These are phyloP conservation scores for Plasmodium chabaudi DNA, from an alignment of 169 alveolate species.

Conservation along the genomic window DNA sequence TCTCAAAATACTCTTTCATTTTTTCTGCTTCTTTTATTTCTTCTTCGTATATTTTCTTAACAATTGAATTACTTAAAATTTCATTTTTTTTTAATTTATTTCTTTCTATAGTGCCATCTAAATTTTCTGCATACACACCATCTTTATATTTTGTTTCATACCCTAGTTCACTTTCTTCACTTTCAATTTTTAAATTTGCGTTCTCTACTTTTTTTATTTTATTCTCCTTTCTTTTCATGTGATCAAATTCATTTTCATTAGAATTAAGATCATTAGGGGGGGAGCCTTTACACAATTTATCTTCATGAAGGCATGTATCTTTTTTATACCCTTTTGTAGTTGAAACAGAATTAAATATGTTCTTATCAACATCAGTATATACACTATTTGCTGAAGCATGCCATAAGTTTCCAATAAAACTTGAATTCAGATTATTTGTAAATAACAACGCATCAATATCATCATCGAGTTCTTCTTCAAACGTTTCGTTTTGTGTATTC, in stretches of 20 bases:
- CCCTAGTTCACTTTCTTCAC: not conserved
- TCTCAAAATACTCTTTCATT: conserved; percentile 66
- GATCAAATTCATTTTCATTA: not conserved
- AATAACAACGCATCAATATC: conserved; percentile 56
- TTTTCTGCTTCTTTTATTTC: conserved; percentile 57
- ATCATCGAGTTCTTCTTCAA: conserved; percentile 50
- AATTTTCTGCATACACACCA: not conserved
- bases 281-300: no score
- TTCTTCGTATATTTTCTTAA: conserved; percentile 52
- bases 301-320: not conserved
- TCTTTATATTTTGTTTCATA: not conserved
- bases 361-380: conserved; percentile 12
- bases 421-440: conserved; percentile 63
- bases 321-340: not conserved
- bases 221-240: not conserved
- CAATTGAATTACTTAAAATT: conserved; percentile 13
- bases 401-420: conserved; percentile 71
- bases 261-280: not conserved
- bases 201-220: not conserved
- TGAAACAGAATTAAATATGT: not conserved
- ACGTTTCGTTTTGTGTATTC: not conserved
- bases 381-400: conserved; percentile 73
- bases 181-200: not conserved
- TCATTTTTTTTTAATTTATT: not conserved
- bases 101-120: not conserved